phyloP scores from a whole-genome alignment of 257 asterid species.

The Nyctanthes arbortristis region DNA sequence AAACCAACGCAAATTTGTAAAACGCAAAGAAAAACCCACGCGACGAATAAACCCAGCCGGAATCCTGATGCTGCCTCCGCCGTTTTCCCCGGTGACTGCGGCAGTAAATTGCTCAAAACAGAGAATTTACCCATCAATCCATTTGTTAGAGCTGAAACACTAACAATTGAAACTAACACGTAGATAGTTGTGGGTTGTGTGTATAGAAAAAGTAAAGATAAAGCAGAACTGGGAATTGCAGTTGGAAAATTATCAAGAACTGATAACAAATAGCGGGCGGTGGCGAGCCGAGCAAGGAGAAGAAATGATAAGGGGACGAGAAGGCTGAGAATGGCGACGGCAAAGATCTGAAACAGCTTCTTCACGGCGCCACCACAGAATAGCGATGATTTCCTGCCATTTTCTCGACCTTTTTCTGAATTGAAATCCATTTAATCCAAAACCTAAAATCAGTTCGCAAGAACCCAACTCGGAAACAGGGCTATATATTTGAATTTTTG shows the following conservation, averaged over 20 bases:
- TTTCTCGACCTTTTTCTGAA: neutral
- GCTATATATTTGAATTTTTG: neutral
- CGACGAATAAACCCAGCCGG: constrained; percentile 17
- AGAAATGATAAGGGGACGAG: constrained; percentile 48
- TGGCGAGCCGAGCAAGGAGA: constrained; percentile 38
- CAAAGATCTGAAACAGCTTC: constrained; percentile 26
- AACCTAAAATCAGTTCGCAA: neutral
- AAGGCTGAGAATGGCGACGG: constrained; percentile 38
- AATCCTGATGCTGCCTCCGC: neutral
- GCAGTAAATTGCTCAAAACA: neutral
- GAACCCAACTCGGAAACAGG: neutral
- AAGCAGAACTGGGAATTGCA: neutral
- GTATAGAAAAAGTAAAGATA: constrained; percentile 16
- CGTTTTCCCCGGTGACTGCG: neutral
- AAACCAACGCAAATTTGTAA: constrained; percentile 39
- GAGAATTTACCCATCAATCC: constrained; percentile 9
- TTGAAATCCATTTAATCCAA: constrained; percentile 16
- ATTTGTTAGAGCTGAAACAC: constrained; percentile 28
- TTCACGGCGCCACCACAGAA: constrained; percentile 4
- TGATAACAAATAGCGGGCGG: constrained; percentile 24
- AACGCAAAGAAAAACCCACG: constrained; percentile 37
- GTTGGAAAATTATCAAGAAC: neutral
- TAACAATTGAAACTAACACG: constrained; percentile 28
- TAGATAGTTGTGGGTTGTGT: constrained; percentile 23
- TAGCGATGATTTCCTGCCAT: neutral